phyloP scores from a whole-genome alignment of 805 yeast species.

The Pichia gijzeniarum region DNA sequence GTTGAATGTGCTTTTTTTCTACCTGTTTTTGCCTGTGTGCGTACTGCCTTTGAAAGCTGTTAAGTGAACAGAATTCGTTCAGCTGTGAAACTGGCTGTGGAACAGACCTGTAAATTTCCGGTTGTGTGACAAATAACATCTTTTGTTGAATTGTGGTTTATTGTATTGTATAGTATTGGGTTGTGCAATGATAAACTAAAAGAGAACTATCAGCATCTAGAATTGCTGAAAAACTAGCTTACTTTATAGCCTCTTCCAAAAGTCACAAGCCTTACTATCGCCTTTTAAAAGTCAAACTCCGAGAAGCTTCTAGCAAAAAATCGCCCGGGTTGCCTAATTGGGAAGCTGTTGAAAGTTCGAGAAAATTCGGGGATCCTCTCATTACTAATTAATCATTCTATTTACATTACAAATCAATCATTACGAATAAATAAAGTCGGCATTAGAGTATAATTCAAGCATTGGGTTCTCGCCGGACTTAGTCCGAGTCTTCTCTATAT shows the following conservation, averaged over 20 bases:
- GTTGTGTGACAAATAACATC: slow-evolving; percentile 20
- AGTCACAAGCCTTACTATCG: no score
- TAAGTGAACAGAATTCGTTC: slow-evolving; percentile 4
- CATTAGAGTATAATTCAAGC: slow-evolving; percentile 71
- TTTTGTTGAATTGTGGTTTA: neutral
- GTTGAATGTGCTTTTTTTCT: slow-evolving; percentile 6
- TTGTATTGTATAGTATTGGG: neutral
- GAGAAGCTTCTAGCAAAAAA: slow-evolving; percentile 8
- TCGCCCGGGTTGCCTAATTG: neutral
- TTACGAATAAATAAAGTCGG: slow-evolving; percentile 52
- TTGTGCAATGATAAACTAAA: neutral
- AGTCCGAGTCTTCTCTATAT: slow-evolving; percentile 57
- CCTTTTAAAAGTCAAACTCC: neutral
- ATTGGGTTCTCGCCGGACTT: slow-evolving; percentile 79
- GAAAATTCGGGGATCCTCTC: neutral
- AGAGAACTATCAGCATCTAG: no score
- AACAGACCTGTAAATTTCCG: slow-evolving; percentile 8
- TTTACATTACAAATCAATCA: neutral
- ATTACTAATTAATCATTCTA: neutral
- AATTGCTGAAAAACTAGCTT: no score
- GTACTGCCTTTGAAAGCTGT: slow-evolving; percentile 9
- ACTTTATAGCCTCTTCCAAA: no score
- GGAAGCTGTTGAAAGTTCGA: no score
- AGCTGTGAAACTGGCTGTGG: neutral
- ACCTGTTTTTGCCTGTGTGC: slow-evolving; percentile 9